These are phyloP conservation scores for Ustilago crameri DNA, from an alignment of 1,284 basidiomycete genomes.

Conservation along the genomic window DNA sequence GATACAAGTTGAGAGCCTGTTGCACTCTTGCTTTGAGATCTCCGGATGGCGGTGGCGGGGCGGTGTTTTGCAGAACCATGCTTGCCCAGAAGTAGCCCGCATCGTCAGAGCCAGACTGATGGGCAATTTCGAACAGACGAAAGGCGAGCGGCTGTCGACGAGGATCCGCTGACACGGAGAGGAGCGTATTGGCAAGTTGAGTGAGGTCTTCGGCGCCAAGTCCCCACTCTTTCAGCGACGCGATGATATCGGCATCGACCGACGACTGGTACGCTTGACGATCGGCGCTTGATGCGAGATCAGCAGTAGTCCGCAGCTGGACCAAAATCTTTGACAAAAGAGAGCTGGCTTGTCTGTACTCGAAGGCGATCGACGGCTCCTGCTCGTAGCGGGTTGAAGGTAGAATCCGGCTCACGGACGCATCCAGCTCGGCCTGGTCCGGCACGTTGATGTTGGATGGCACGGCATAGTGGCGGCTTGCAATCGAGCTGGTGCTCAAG, in stretches of 20 bases:
- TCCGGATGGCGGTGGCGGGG: slow-evolving; percentile 29
- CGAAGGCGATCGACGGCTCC: slow-evolving; percentile 8
- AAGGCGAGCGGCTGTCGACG: slow-evolving; percentile 46
- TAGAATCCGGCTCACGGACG: slow-evolving; percentile 27
- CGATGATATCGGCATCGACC: slow-evolving; percentile 30
- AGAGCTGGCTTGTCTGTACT: slow-evolving; percentile 21
- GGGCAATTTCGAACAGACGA: slow-evolving; percentile 39
- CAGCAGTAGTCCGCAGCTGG: slow-evolving; percentile 38
- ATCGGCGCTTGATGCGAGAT: slow-evolving; percentile 19
- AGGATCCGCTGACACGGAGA: slow-evolving; percentile 36
- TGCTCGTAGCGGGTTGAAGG: slow-evolving; percentile 22
- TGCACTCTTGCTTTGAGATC: slow-evolving; percentile 22
- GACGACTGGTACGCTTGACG: slow-evolving; percentile 27
- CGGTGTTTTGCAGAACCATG: slow-evolving; percentile 55
- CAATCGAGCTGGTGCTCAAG: neutral
- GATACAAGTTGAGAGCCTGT: slow-evolving; percentile 46
- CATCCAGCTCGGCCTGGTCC: slow-evolving; percentile 22
- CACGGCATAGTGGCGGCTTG: slow-evolving; percentile 12
- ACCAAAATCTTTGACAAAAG: slow-evolving; percentile 34
- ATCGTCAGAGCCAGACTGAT: slow-evolving; percentile 46
- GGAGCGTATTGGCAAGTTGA: slow-evolving; percentile 30
- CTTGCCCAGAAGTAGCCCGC: slow-evolving; percentile 59
- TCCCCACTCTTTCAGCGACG: slow-evolving; percentile 5
- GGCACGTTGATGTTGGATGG: slow-evolving; percentile 17
- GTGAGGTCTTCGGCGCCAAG: slow-evolving; percentile 19